Evolutionary conservation across 2,329 filamentous ascomycete species (phyloP).

Genomic region (Penicillium sp.): DNA sequence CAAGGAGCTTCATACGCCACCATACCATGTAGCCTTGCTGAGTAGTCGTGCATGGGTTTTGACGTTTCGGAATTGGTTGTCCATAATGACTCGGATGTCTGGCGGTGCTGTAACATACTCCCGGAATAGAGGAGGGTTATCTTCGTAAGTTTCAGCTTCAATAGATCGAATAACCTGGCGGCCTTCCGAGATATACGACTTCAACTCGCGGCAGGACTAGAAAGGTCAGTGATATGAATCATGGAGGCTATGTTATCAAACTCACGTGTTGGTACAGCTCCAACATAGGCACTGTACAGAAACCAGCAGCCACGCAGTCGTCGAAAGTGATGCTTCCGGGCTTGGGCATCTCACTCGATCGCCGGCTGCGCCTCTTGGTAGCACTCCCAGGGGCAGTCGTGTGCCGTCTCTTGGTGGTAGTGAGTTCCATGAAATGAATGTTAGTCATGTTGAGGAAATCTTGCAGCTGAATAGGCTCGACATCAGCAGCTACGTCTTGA

Average conservation of each 20-base stretch:
- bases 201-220: conserved; percentile 82
- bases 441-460: conserved; percentile 93
- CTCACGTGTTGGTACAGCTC: conserved; percentile 86
- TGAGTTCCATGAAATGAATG: conserved; percentile 97
- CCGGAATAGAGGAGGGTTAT: conserved; percentile 84
- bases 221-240: conserved; percentile 25
- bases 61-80: conserved; percentile 95
- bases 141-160: conserved; percentile 78
- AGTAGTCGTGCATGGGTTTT: conserved; percentile 85
- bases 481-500: conserved; percentile 44
- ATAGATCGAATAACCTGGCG: conserved; percentile 85
- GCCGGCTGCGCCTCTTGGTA: conserved; percentile 28
- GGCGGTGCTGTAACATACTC: conserved; percentile 84
- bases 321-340: conserved; percentile 51
- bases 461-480: conserved; percentile 71
- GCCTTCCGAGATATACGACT: conserved; percentile 93
- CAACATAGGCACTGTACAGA: conserved; percentile 86
- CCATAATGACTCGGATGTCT: conserved; percentile 80
- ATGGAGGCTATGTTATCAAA: conserved; percentile 11
- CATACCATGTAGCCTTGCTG: conserved; percentile 97
- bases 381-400: conserved; percentile 61
- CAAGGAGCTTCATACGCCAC: conserved; percentile 85
- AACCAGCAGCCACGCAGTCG: conserved; percentile 77
- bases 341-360: conserved; percentile 26
- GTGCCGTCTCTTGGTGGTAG: conserved; percentile 87